A percentile compares a stretch with the other conserved stretches of the same genome.
These are phyloP conservation scores for Geotrichum restrictum DNA, from an alignment of 1,139 yeast genomes.

Conservation along the genomic window DNA sequence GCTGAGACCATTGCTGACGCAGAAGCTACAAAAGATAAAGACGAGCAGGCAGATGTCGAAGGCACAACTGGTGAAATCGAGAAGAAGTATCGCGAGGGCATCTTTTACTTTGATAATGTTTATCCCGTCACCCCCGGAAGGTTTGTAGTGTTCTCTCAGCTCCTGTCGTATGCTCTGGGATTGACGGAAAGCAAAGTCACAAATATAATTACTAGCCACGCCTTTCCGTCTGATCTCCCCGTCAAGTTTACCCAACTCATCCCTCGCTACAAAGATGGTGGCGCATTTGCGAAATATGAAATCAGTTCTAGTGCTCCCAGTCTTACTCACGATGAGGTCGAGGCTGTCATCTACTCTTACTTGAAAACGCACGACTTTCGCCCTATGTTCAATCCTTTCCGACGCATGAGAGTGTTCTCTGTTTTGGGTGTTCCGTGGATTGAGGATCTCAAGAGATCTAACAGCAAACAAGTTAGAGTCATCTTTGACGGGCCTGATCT, in stretches of 20 bases:
- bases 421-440: slow-evolving; percentile 96
- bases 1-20: slow-evolving; percentile 18
- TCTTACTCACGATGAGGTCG: slow-evolving; percentile 27
- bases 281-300: slow-evolving; percentile 77
- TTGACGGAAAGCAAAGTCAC: slow-evolving; percentile 35
- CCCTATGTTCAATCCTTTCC: slow-evolving; percentile 32
- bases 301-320: slow-evolving; percentile 24
- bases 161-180: slow-evolving; percentile 13
- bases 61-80: slow-evolving; percentile 55
- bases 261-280: slow-evolving; percentile 84
- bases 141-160: slow-evolving; percentile 38
- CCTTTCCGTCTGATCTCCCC: slow-evolving; percentile 44
- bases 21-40: slow-evolving; percentile 39
- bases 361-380: slow-evolving; percentile 23
- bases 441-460: slow-evolving; percentile 79
- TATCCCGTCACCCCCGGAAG: slow-evolving; percentile 33
- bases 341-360: slow-evolving; percentile 29
- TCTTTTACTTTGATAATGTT: slow-evolving; percentile 40
- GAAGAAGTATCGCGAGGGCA: slow-evolving; percentile 50
- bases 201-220: slow-evolving; percentile 38
- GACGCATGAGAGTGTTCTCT: slow-evolving; percentile 53
- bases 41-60: slow-evolving; percentile 48
- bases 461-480: slow-evolving; percentile 59
- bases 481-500: slow-evolving; percentile 70
- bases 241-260: slow-evolving; percentile 48